Evolutionary conservation across 352 stramenopile species (phyloP).

Genomic region (Hyaloperonospora brassicae): DNA sequence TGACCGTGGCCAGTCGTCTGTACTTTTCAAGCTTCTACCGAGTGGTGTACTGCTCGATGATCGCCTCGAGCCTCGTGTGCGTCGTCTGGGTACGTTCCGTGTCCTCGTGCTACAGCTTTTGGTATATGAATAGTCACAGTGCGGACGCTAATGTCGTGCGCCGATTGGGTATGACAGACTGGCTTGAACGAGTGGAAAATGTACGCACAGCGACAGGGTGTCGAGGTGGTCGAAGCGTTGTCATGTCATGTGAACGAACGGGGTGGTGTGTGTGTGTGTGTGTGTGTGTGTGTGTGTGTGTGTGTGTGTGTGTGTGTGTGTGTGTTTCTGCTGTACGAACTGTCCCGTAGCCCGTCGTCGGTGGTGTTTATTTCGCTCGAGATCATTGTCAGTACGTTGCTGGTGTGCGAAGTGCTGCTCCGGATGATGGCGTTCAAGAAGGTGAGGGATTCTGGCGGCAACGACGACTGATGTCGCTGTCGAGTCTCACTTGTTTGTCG

Average conservation of each 20-base stretch:
- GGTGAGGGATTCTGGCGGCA: constrained; percentile 22
- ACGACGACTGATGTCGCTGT: neutral
- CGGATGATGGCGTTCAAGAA: constrained; percentile 73
- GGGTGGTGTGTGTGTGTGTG: neutral
- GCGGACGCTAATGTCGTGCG: neutral
- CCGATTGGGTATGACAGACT: constrained; percentile 28
- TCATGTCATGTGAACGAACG: constrained; percentile 1
- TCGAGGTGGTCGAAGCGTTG: neutral
- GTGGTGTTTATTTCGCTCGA: constrained; percentile 76
- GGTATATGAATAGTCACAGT: neutral
- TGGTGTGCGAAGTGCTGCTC: constrained; percentile 75
- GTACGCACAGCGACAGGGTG: constrained; percentile 18
- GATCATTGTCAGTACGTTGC: constrained; percentile 59
- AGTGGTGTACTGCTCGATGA: constrained; percentile 74
- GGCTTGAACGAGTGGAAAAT: constrained; percentile 69
- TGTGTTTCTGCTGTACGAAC: neutral
- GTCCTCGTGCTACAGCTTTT: neutral
- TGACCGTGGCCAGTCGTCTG: constrained; percentile 68
- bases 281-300: neutral
- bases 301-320: neutral
- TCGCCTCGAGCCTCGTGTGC: constrained; percentile 60
- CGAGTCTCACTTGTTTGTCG: neutral
- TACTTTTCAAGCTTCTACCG: constrained; percentile 80
- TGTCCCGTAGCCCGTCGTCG: constrained; percentile 41
- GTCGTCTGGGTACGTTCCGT: constrained; percentile 48